Base-by-base conservation (phyloP, 2,329 filamentous ascomycete genomes). In the Fusarium equiseti region DNA sequence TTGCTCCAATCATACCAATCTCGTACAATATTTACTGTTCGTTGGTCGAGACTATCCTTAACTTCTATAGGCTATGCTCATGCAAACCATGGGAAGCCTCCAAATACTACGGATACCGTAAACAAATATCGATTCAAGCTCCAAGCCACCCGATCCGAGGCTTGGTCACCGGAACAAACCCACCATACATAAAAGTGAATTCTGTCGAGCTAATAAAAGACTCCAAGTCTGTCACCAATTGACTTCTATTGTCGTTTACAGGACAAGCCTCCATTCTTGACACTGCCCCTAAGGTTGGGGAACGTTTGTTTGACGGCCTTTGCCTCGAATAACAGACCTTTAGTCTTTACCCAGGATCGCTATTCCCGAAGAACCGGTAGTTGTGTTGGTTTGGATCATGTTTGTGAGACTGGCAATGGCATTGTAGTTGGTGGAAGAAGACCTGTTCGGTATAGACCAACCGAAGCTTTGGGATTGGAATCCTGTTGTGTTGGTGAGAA, bases 231-330 rank as follows among this genome's bases (percentile, higher is more conserved):
- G 24, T 22, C 12, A 24, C 29, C 5, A 48, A 44, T 56, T 43
- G 45, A 45, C 31, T 64, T 50, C 29, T 31, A 45, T 58, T 54
- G 26, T 51, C 29, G 29, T n/a, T 16, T 20, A 20, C 22, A 45
- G 43, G 24, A 40, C 26, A 69, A 44, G 63, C 63, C 63, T 60
- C 32, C 63, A 71, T 68, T 71, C 63, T 63, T 46, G 15, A 48
- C 31, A 24, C 9, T 22, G 43, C 38, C 22, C 31, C n/a, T 40
- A 29, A 29, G 35, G 35, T 38, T 38, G 18, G 18, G 35, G 35
- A n/a, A 38, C 35, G 35, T 38, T 38, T n/a, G 35, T 38, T 50
- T 59, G 20, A 18, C 45, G 42, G 29, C 43, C 26, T 54, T 60
- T n/a, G 31, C 27, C 16, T 58, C 26, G 22, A 26, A 26, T 26